These are phyloP conservation scores for Ephemerocybe angulata DNA, from an alignment of 768 basidiomycete species.

Conservation along the genomic window DNA sequence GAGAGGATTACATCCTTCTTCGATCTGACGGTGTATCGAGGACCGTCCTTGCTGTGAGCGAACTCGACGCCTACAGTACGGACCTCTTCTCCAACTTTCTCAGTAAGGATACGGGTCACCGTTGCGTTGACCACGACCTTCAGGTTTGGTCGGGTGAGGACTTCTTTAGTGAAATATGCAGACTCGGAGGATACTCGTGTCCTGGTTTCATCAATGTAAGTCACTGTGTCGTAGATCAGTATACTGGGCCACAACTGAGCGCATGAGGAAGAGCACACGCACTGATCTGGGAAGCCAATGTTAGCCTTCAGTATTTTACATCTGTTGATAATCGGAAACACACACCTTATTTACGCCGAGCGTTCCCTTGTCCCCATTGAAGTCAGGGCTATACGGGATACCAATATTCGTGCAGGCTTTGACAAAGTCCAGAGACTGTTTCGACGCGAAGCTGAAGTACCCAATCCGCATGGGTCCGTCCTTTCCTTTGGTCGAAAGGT, in stretches of 20 bases:
- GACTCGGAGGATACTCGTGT: constrained; percentile 56
- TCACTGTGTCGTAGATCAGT: constrained; percentile 44
- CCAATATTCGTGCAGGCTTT: constrained; percentile 48
- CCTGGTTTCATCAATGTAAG: constrained; percentile 50
- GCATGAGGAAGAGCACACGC: constrained; percentile 13
- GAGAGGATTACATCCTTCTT: constrained; percentile 53
- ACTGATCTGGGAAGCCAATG: constrained; percentile 25
- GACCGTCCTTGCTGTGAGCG: constrained; percentile 28
- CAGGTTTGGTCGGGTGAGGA: constrained; percentile 58
- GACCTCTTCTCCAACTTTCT: constrained; percentile 25
- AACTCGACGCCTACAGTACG: constrained; percentile 60
- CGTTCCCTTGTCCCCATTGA: constrained; percentile 53
- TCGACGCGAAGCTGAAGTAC: constrained; percentile 41
- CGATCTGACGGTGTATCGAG: constrained; percentile 38
- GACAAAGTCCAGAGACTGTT: constrained; percentile 43
- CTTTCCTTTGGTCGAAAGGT: constrained; percentile 41
- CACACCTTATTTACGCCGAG: constrained; percentile 53
- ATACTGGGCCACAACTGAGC: background rate
- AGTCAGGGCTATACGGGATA: constrained; percentile 50
- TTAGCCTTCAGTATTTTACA: background rate
- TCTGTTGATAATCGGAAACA: background rate
- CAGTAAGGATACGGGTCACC: constrained; percentile 53
- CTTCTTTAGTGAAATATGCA: constrained; percentile 59
- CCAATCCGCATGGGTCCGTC: constrained; percentile 54
- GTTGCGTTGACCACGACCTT: constrained; percentile 49